These are phyloP conservation scores for Tylopilus intermedius DNA, from an alignment of 768 basidiomycete genomes.

Conservation along the genomic window DNA sequence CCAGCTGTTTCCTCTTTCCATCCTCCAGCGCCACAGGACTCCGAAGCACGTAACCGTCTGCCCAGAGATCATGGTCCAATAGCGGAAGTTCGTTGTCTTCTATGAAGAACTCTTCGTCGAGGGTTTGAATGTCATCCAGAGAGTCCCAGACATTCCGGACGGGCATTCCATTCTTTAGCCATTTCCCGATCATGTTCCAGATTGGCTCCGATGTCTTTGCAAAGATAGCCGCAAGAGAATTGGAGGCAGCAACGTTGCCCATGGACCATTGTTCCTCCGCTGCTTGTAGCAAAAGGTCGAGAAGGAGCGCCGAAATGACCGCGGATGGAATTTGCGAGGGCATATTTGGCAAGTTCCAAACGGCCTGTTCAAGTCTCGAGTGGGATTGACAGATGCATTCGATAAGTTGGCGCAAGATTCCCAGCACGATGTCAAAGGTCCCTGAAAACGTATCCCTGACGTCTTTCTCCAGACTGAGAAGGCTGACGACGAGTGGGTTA, in stretches of 20 bases:
- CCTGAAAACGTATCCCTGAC: constrained; percentile 51
- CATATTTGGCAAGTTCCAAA: constrained; percentile 40
- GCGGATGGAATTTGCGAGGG: constrained; percentile 45
- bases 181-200: constrained; percentile 67
- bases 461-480: constrained; percentile 60
- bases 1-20: constrained; percentile 22
- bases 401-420: constrained; percentile 38
- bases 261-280: constrained; percentile 57
- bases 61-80: constrained; percentile 75
- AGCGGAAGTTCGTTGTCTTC: constrained; percentile 62
- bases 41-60: constrained; percentile 60
- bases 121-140: constrained; percentile 17
- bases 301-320: constrained; percentile 48
- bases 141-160: constrained; percentile 33
- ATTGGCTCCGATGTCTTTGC: constrained; percentile 59
- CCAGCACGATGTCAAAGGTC: constrained; percentile 54
- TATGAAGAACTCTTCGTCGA: constrained; percentile 79
- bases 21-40: constrained; percentile 32
- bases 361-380: constrained; percentile 26
- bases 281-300: constrained; percentile 57
- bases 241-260: constrained; percentile 49
- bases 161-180: constrained; percentile 73
- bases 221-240: constrained; percentile 60
- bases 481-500: constrained; percentile 47
- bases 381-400: constrained; percentile 27